A percentile compares a stretch with the other conserved stretches of the same genome.
Evolutionary conservation across 1,139 yeast genomes (phyloP).

Genomic region (Blastobotrys persicus): DNA sequence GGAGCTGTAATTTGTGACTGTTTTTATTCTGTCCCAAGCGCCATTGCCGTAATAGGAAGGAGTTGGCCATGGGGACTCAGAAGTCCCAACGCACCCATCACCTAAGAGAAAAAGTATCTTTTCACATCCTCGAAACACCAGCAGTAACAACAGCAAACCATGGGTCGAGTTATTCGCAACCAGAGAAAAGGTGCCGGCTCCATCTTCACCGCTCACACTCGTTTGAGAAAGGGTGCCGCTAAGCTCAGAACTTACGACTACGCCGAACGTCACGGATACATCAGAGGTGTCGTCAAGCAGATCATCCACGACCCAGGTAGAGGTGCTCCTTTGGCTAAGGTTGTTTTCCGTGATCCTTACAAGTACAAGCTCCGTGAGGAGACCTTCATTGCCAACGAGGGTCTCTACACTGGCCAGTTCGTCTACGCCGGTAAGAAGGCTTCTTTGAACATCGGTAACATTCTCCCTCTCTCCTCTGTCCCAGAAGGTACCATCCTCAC

Average conservation of each 20-base stretch:
- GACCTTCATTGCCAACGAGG: slow-evolving; percentile 99
- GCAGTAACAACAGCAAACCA: not conserved
- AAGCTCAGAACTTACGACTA: slow-evolving; percentile 98
- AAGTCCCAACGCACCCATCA: not conserved
- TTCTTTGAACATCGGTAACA: slow-evolving; percentile 94
- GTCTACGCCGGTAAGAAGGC: slow-evolving; percentile 99
- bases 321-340: slow-evolving; percentile 99
- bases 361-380: slow-evolving; percentile 96
- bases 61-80: not conserved
- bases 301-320: slow-evolving; percentile 99
- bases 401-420: slow-evolving; percentile 99
- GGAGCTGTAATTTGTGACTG: not conserved
- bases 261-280: slow-evolving; percentile 99
- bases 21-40: not conserved
- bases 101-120: not conserved
- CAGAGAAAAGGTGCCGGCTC: slow-evolving; percentile 99
- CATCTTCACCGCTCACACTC: slow-evolving; percentile 99
- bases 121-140: slow-evolving; percentile 3
- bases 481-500: slow-evolving; percentile 99
- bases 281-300: slow-evolving; percentile 98
- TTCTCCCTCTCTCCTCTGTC: slow-evolving; percentile 92
- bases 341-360: slow-evolving; percentile 99
- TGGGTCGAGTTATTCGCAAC: slow-evolving; percentile 99
- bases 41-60: not conserved
- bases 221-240: slow-evolving; percentile 99